phyloP scores from a whole-genome alignment of 139 green algal species.

The Pseudopediastrum boryanum region DNA sequence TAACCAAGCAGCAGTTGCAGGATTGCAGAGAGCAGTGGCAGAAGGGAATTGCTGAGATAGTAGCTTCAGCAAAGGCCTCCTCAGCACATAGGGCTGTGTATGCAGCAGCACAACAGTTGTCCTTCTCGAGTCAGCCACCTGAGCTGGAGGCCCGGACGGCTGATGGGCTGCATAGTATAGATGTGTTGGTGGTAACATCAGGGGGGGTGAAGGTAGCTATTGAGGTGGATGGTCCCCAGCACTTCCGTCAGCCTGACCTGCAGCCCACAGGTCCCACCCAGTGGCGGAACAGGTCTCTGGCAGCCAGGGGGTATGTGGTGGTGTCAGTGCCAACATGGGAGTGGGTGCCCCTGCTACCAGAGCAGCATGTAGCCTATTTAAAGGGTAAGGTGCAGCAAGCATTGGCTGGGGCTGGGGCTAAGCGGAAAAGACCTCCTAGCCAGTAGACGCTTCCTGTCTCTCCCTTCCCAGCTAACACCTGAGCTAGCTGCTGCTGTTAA shows the following conservation, averaged over 20 bases:
- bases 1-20: conserved; percentile 28
- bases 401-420: too few species aligned
- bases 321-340: conserved; percentile 15
- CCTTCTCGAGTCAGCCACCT: neutral
- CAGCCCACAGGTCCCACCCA: neutral
- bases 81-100: too few species aligned
- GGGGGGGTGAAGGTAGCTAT: neutral
- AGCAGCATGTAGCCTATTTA: too few species aligned
- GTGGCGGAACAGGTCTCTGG: conserved; percentile 21
- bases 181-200: conserved; percentile 9
- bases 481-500: too few species aligned
- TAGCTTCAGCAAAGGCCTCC: neutral
- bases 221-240: conserved; percentile 8
- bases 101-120: neutral
- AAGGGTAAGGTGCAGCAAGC: too few species aligned
- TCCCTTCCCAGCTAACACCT: too few species aligned
- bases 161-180: neutral
- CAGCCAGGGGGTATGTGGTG: conserved; percentile 15
- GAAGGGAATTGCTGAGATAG: too few species aligned
- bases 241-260: conserved; percentile 11
- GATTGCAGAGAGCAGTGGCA: neutral
- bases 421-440: too few species aligned
- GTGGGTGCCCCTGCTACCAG: too few species aligned
- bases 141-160: neutral
- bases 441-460: too few species aligned